Evolutionary conservation across 2,329 filamentous ascomycete species (phyloP).

Genomic region (Aspergillus vadensis): DNA sequence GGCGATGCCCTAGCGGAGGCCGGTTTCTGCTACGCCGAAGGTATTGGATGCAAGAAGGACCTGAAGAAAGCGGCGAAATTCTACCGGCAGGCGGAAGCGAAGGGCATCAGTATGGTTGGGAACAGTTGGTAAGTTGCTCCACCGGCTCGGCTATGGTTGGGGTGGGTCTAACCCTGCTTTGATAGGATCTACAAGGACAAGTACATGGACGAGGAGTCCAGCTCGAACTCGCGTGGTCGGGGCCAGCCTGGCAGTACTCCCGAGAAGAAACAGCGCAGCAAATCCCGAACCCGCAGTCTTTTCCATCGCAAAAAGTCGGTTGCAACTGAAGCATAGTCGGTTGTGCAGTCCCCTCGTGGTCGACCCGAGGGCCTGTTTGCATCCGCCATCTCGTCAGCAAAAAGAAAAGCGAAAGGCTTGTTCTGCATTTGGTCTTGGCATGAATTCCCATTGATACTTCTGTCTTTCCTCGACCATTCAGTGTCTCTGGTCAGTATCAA

Average conservation of each 20-base stretch:
- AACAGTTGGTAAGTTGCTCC: conserved; percentile 82
- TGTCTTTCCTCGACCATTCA: neutral
- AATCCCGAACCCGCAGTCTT: conserved; percentile 73
- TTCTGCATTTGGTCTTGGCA: conserved; percentile 2
- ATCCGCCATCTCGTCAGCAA: conserved; percentile 11
- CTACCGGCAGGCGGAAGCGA: conserved; percentile 86
- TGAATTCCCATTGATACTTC: neutral
- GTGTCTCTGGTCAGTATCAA: neutral
- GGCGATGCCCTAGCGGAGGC: conserved; percentile 91
- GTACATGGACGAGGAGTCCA: conserved; percentile 67
- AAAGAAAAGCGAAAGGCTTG: conserved; percentile 7
- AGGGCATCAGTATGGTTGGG: conserved; percentile 95
- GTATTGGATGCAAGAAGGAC: conserved; percentile 92
- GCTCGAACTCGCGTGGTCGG: conserved; percentile 35
- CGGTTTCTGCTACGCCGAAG: conserved; percentile 93
- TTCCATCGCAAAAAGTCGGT: conserved; percentile 64
- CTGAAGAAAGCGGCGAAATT: conserved; percentile 90
- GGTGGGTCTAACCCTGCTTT: neutral
- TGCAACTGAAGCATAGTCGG: conserved; percentile 27
- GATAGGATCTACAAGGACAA: conserved; percentile 94
- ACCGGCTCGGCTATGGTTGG: neutral
- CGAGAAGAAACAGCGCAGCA: conserved; percentile 70
- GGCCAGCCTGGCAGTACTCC: conserved; percentile 45
- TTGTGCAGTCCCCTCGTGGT: conserved; percentile 2
- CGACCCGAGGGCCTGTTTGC: conserved; percentile 19